A percentile compares a stretch with the other conserved stretches of the same genome.
Conservation (phyloP, 192 early-diverging fungal species). For the Cetraspora pellucida region DNA sequence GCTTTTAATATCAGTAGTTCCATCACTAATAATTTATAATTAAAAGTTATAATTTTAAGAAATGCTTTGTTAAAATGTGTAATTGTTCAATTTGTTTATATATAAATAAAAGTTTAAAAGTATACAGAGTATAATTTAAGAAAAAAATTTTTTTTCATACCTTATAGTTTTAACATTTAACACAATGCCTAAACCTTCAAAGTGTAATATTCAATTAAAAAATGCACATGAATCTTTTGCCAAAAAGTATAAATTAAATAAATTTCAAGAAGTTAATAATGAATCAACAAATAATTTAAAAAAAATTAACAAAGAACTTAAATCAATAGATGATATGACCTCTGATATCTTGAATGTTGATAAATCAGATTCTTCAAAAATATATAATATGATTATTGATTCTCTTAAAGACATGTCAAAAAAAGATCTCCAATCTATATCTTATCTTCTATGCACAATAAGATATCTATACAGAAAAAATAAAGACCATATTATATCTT, state of each 20-base stretch:
- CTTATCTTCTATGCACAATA: neutral
- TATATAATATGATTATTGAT: conserved; percentile 5
- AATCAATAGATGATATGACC: neutral
- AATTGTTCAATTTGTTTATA: too few species aligned
- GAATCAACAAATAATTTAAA: conserved; percentile 3
- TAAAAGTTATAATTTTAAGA: too few species aligned
- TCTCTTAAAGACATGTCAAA: neutral
- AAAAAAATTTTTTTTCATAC: too few species aligned
- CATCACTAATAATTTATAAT: too few species aligned
- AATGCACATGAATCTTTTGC: neutral
- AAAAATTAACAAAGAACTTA: neutral
- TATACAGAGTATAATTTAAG: too few species aligned
- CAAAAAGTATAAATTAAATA: neutral
- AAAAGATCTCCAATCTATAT: too few species aligned
- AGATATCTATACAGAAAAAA: neutral
- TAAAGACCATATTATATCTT: neutral
- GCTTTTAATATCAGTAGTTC: too few species aligned
- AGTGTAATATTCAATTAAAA: conserved; percentile 11
- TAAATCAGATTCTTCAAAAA: neutral
- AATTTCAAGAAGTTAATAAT: neutral
- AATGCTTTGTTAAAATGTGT: too few species aligned
- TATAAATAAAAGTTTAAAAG: too few species aligned
- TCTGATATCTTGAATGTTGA: neutral
- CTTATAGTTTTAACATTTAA: too few species aligned
- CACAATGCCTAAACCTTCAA: neutral